Conservation (phyloP, 805 yeast species). For the Lachancea cidri region DNA sequence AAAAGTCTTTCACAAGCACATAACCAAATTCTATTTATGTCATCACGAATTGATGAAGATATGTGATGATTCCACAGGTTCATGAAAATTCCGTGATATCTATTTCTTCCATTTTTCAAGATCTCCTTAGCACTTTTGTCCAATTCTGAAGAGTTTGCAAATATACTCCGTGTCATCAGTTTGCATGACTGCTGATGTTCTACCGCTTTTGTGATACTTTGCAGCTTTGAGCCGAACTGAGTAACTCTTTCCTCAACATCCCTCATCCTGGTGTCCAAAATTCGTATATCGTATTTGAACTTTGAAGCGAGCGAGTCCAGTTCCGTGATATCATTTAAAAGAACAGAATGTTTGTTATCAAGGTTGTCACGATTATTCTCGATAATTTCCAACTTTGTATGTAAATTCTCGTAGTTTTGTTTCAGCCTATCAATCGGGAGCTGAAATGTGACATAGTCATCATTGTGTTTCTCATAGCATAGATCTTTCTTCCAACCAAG, state of each 20-base stretch:
- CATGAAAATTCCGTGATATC: constrained; percentile 4
- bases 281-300: constrained; percentile 58
- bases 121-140: constrained; percentile 7
- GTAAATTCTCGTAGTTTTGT: constrained; percentile 14
- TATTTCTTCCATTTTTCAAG: constrained; percentile 1
- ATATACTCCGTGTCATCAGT: constrained; percentile 3
- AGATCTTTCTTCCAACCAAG: constrained; percentile 11
- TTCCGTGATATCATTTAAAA: constrained; percentile 41
- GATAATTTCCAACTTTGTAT: constrained; percentile 16
- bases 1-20: constrained; percentile 1
- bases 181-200: constrained; percentile 3
- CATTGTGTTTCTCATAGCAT: constrained; percentile 9
- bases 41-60: constrained; percentile 1
- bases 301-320: constrained; percentile 53
- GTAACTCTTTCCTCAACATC: constrained; percentile 62
- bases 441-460: constrained; percentile 5
- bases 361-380: constrained; percentile 18
- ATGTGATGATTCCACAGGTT: constrained; percentile 4
- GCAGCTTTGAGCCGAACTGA: constrained; percentile 34
- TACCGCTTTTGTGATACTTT: constrained; percentile 10
- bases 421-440: constrained; percentile 11
- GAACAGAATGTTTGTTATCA: constrained; percentile 28
- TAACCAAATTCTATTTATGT: constrained; percentile 1
- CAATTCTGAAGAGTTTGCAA: constrained; percentile 5
- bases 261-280: constrained; percentile 52